phyloP scores from a whole-genome alignment of 163 green algal genomes.

The Volvox carteri region DNA sequence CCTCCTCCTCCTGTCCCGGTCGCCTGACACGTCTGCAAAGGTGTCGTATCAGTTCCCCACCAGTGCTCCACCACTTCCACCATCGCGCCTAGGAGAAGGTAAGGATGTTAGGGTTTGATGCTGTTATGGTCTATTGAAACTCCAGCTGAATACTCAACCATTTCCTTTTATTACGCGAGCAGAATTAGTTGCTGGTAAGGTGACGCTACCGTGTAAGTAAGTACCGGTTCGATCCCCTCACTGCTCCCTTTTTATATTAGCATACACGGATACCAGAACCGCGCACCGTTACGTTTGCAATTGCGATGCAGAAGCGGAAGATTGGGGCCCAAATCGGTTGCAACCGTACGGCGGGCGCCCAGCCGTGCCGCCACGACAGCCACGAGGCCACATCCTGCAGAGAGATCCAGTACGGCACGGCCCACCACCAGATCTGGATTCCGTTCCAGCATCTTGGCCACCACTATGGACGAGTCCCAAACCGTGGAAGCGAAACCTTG shows the following conservation, averaged over 20 bases:
- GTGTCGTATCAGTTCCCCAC: constrained; percentile 18
- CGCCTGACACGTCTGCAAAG: not conserved
- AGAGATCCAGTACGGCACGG: constrained; percentile 28
- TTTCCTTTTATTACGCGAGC: too few species aligned
- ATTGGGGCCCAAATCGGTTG: constrained; percentile 76
- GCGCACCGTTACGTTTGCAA: constrained; percentile 66
- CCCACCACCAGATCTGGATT: constrained; percentile 11
- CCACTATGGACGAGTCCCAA: constrained; percentile 69
- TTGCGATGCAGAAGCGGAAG: constrained; percentile 74
- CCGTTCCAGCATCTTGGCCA: constrained; percentile 64
- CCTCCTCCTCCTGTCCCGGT: not conserved
- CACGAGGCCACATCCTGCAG: constrained; percentile 43
- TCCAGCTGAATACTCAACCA: too few species aligned
- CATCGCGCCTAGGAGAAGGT: not conserved
- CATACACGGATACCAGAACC: not conserved
- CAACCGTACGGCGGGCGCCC: constrained; percentile 61
- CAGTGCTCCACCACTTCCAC: constrained; percentile 42
- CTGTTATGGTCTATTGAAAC: too few species aligned
- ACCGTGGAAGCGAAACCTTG: constrained; percentile 71
- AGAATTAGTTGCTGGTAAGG: too few species aligned
- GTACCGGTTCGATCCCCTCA: too few species aligned
- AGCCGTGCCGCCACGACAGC: constrained; percentile 46
- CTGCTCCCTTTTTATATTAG: too few species aligned
- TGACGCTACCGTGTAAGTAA: too few species aligned
- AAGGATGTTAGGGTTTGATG: too few species aligned